Evolutionary conservation across 352 stramenopile genomes (phyloP).

Genomic region (Achlya hypogyna): DNA sequence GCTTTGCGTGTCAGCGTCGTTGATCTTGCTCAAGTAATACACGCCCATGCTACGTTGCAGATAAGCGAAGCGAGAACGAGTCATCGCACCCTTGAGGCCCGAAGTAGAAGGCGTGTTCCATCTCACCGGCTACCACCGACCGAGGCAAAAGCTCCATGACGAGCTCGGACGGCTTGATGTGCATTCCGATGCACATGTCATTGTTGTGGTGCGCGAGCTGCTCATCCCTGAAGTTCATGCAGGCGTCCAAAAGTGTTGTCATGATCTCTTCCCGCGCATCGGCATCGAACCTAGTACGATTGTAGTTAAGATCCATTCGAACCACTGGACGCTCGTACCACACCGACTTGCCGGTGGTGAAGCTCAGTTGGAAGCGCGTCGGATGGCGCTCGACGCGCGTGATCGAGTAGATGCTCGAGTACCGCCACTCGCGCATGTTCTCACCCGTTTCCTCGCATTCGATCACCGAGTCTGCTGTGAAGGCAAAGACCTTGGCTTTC

Average conservation of each 20-base stretch:
- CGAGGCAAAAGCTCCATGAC: slow-evolving; percentile 6
- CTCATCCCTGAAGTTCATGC: not conserved
- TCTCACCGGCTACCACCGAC: not conserved
- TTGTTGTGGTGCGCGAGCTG: not conserved
- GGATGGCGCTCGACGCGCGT: slow-evolving; percentile 3
- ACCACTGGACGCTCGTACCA: not conserved
- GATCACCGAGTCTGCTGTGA: not conserved
- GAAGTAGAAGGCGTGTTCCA: slow-evolving; percentile 13
- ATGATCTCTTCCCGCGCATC: slow-evolving; percentile 1
- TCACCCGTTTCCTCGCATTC: not conserved
- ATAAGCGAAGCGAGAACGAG: not conserved
- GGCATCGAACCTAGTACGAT: slow-evolving; percentile 2
- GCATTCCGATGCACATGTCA: slow-evolving; percentile 11
- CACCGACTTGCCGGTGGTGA: slow-evolving; percentile 2
- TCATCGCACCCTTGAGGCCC: not conserved
- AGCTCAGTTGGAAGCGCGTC: not conserved
- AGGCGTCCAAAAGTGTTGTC: slow-evolving; percentile 10
- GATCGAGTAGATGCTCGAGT: not conserved
- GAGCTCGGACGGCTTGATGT: not conserved
- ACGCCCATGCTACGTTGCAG: slow-evolving; percentile 12
- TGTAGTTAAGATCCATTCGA: too few relatives aligned
- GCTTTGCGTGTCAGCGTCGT: not conserved
- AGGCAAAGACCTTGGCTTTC: not conserved
- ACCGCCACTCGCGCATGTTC: not conserved
- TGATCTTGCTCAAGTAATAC: slow-evolving; percentile 18